These are phyloP conservation scores for Penicillium palitans DNA, from an alignment of 2,329 filamentous ascomycete genomes.

Conservation along the genomic window DNA sequence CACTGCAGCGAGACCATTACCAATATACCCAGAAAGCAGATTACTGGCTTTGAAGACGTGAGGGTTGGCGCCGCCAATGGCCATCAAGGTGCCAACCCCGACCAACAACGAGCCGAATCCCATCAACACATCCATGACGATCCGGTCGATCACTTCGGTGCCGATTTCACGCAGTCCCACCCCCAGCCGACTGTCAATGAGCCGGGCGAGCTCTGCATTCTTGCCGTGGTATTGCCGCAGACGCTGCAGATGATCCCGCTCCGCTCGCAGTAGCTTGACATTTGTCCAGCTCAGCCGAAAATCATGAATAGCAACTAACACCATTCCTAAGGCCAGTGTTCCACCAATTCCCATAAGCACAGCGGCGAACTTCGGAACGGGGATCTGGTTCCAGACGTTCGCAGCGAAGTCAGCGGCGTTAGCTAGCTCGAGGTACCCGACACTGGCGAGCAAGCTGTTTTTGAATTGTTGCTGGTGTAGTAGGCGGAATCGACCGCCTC, in stretches of 20 bases:
- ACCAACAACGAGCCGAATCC: constrained; percentile 54
- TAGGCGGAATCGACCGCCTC: constrained; percentile 19
- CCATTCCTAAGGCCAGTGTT: constrained; percentile 47
- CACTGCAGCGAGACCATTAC: constrained; percentile 52
- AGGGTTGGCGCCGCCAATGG: constrained; percentile 52
- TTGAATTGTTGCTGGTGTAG: constrained; percentile 33
- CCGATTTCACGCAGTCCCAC: constrained; percentile 53
- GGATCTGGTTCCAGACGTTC: constrained; percentile 58
- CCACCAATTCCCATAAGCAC: constrained; percentile 57
- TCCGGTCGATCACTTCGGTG: constrained; percentile 53
- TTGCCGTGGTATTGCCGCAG: constrained; percentile 23
- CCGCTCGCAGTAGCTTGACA: constrained; percentile 46
- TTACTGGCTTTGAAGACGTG: constrained; percentile 52
- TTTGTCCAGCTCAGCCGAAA: constrained; percentile 49
- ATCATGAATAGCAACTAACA: constrained; percentile 51
- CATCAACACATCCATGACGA: constrained; percentile 54
- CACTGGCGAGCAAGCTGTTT: constrained; percentile 40
- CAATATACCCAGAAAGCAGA: constrained; percentile 57
- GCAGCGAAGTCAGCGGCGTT: constrained; percentile 60
- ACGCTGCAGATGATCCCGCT: constrained; percentile 39
- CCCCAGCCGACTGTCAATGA: constrained; percentile 43
- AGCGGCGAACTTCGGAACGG: constrained; percentile 51
- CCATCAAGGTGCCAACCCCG: constrained; percentile 54
- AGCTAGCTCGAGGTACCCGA: constrained; percentile 57
- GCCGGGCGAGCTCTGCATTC: constrained; percentile 17